Base-by-base conservation (phyloP, 257 asterid genomes). In the Nicotiana sylvestris region DNA sequence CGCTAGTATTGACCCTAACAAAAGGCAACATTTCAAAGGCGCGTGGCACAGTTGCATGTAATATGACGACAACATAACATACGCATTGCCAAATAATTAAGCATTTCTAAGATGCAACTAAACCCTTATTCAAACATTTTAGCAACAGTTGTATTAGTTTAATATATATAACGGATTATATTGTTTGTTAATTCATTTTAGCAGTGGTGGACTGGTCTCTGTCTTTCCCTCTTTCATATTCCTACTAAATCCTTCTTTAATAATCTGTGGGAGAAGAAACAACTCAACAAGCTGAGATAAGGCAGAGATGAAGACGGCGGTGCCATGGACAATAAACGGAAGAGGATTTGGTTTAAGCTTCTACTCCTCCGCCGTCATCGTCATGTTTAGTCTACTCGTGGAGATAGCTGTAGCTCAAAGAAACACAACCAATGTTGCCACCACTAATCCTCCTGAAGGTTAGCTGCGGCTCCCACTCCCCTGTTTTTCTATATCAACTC, bases 391-490 rank as follows among this genome's bases (percentile, higher is more conserved):
- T 58, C 11, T 13, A n/a, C 78, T 61, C 27, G 18, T 58, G 21
- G 53, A 83, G 32, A 58, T 74, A 1, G 85, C 74, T 2, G 43
- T 27, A 61, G 84, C 88, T 86, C 88, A 86, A 46, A 62, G 61
- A 39, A 67, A 12, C 3, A 18, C 56, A 17, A 81, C 46, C 7
- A 86, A 57, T 39, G 49, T 39, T 83, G 69, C 81, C 13, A 68
- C 83, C 21, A 62, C 81, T 18, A 58, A 86, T 86, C 88, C 88
- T 78, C 51, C 77, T 37, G 88, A 86, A 66, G 88, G 86, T 43
- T 43, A 37, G 43, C 43, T 85, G 30, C 27, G 16, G 13, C 4
- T 16, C 9, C 16, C 29, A 15, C 53, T 27, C 5, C n/a, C 5
- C 30, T 8, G 1, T 11, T 9, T 39, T 5, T 37, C 6, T 37